Conservation (phyloP, 2,329 filamentous ascomycete genomes). For the Amauroascus niger region DNA sequence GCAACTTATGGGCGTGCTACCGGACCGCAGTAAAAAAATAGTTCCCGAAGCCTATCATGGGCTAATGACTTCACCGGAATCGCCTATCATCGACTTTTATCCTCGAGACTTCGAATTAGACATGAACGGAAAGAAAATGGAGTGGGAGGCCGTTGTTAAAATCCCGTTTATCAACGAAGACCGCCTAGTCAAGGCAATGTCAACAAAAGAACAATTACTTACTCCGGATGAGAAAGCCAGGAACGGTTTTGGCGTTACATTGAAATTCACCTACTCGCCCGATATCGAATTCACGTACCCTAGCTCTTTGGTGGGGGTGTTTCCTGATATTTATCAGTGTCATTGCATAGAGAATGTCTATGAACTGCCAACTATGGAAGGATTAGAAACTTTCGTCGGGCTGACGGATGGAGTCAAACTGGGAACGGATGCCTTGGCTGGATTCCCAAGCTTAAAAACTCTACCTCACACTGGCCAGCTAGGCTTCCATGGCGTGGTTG, state of each 20-base stretch:
- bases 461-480: constrained; percentile 72
- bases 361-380: constrained; percentile 85
- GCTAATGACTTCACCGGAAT: constrained; percentile 81
- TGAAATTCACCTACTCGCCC: constrained; percentile 83
- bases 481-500: constrained; percentile 79
- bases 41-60: constrained; percentile 80
- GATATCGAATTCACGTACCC: constrained; percentile 73
- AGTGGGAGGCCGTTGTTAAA: constrained; percentile 98
- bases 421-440: constrained; percentile 73
- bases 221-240: constrained; percentile 66
- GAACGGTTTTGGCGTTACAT: constrained; percentile 81
- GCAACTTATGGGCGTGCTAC: constrained; percentile 95
- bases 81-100: constrained; percentile 96
- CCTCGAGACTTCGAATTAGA: constrained; percentile 93
- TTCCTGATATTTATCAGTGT: constrained; percentile 78
- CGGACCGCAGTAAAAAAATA: constrained; percentile 94
- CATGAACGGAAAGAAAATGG: constrained; percentile 99
- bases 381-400: constrained; percentile 73
- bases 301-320: constrained; percentile 78
- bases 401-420: constrained; percentile 76
- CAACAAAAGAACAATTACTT: constrained; percentile 68
- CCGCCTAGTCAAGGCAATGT: constrained; percentile 75
- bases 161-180: constrained; percentile 97
- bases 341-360: constrained; percentile 94
- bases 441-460: constrained; percentile 83